Conservation (phyloP, 768 basidiomycete genomes). For the Hygrophorus pudorinus region DNA sequence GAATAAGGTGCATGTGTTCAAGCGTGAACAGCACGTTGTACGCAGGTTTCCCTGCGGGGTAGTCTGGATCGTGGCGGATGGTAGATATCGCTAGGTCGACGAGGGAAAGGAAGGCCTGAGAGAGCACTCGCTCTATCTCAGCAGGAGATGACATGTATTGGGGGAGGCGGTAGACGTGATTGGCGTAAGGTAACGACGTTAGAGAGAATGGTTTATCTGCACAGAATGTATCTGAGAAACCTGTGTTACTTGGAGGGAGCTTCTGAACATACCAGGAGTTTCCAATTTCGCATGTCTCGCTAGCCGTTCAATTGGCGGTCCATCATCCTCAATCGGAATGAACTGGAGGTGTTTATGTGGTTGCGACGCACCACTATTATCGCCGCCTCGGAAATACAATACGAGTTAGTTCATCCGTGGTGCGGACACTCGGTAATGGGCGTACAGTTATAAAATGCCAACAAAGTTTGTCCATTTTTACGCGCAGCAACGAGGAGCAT, state of each 20-base stretch:
- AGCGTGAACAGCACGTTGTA: conserved; percentile 79
- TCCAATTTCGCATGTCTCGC: conserved; percentile 51
- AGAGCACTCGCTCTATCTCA: conserved; percentile 41
- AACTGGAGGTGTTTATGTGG: conserved; percentile 89
- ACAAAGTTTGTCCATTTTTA: conserved; percentile 44
- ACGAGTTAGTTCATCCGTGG: background rate
- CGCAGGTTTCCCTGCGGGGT: conserved; percentile 56
- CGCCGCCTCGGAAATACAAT: conserved; percentile 41
- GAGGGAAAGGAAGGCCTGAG: conserved; percentile 57
- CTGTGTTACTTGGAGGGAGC: background rate
- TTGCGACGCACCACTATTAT: conserved; percentile 80
- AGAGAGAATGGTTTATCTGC: conserved; percentile 70
- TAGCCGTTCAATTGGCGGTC: conserved; percentile 70
- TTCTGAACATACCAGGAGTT: conserved; percentile 32
- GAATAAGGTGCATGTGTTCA: conserved; percentile 81
- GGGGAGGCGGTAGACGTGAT: conserved; percentile 62
- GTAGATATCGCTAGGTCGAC: conserved; percentile 72
- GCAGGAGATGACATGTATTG: conserved; percentile 24
- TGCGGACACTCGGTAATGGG: background rate
- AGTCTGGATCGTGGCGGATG: conserved; percentile 54
- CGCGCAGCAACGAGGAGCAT: conserved; percentile 60
- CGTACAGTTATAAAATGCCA: conserved; percentile 90
- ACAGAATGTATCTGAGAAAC: conserved; percentile 2
- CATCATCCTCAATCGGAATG: conserved; percentile 50
- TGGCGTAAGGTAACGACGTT: conserved; percentile 63